Percentiles rank a stretch among this genome's conserved stretches.
Evolutionary conservation across 1,284 basidiomycete genomes (phyloP).

Genomic region (Sphaerobolus stellatus): DNA sequence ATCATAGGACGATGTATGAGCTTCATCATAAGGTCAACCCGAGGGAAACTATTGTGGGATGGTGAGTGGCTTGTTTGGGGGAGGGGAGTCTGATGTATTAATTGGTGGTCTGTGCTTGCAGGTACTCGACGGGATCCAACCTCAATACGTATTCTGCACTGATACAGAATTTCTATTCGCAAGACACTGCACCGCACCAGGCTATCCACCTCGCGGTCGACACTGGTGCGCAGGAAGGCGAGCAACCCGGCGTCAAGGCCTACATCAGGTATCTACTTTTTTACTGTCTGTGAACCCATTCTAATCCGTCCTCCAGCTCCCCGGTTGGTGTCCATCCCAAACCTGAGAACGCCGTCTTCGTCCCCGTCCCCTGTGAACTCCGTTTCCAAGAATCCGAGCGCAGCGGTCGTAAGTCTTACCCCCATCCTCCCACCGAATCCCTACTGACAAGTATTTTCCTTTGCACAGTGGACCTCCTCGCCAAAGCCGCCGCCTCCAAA

Average conservation of each 20-base stretch:
- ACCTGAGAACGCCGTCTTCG: constrained; percentile 89
- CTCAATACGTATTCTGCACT: constrained; percentile 96
- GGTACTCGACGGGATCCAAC: constrained; percentile 88
- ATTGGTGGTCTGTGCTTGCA: too few relatives aligned
- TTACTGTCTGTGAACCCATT: constrained; percentile 19
- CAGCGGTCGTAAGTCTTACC: constrained; percentile 70
- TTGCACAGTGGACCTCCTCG: constrained; percentile 71
- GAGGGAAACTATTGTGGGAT: constrained; percentile 87
- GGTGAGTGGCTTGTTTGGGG: constrained; percentile 58
- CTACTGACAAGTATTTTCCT: constrained; percentile 8
- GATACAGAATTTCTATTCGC: constrained; percentile 97
- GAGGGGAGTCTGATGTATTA: too few relatives aligned
- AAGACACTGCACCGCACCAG: constrained; percentile 86
- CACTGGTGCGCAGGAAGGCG: constrained; percentile 73
- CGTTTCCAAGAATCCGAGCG: constrained; percentile 81
- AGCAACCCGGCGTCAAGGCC: constrained; percentile 81
- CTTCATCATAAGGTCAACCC: constrained; percentile 83
- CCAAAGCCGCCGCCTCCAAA: constrained; percentile 42
- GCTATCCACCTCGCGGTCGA: constrained; percentile 94
- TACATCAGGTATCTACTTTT: constrained; percentile 69
- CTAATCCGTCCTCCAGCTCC: constrained; percentile 50
- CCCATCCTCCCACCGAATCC: constrained; percentile 4
- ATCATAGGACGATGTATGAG: constrained; percentile 92
- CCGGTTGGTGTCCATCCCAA: constrained; percentile 84
- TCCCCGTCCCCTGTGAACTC: constrained; percentile 82